phyloP scores from a whole-genome alignment of 768 basidiomycete species.

The Lactifluus volemus region DNA sequence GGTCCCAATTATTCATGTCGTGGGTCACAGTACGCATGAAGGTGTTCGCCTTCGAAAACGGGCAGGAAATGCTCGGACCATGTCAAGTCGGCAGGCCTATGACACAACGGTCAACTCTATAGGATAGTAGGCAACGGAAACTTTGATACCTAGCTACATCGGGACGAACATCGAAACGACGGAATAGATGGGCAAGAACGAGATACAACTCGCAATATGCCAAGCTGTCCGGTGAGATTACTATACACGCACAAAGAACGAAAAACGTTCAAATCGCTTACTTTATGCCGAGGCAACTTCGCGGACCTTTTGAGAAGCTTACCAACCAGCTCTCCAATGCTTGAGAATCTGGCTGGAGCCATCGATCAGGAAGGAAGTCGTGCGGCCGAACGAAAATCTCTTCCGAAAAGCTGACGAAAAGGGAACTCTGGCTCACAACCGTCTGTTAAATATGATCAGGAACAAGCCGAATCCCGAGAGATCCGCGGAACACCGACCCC shows the following conservation, averaged over 20 bases:
- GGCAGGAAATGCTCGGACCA: constrained; percentile 14
- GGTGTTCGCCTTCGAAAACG: constrained; percentile 8
- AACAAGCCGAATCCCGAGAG: too few species aligned
- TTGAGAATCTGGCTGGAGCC: constrained; percentile 8
- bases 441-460: neutral
- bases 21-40: constrained; percentile 13
- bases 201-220: constrained; percentile 21
- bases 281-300: constrained; percentile 21
- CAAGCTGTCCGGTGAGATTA: constrained; percentile 1
- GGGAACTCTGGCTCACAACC: constrained; percentile 9
- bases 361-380: constrained; percentile 19
- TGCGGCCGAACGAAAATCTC: constrained; percentile 15
- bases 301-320: constrained; percentile 19
- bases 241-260: neutral
- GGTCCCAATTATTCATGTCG: neutral
- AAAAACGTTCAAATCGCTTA: neutral
- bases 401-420: constrained; percentile 12
- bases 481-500: constrained; percentile 5
- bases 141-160: neutral
- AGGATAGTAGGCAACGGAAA: neutral
- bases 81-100: constrained; percentile 6
- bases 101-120: neutral
- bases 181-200: constrained; percentile 18
- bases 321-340: constrained; percentile 15
- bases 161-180: constrained; percentile 20